These are phyloP conservation scores for Pulicaria dysenterica DNA, from an alignment of 129 eudicot genomes.

Conservation along the genomic window DNA sequence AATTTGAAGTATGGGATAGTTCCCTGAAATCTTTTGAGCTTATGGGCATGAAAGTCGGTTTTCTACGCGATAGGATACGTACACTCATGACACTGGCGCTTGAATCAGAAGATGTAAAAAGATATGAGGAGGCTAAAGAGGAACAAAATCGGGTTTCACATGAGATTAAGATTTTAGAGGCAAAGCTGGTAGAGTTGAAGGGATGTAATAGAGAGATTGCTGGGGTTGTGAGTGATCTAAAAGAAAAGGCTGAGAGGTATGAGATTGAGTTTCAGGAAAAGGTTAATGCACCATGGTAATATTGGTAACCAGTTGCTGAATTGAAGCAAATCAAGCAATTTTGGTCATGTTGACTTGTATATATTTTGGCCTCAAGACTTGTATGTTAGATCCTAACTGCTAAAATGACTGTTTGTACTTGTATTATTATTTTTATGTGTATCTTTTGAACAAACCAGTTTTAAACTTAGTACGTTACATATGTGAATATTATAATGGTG, in stretches of 20 bases:
- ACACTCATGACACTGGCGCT: slow-evolving; percentile 38
- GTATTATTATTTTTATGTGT: too few relatives aligned
- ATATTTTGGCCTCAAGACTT: background rate
- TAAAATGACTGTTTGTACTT: background rate
- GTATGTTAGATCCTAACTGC: background rate
- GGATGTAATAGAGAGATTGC: slow-evolving; percentile 42
- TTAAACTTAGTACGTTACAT: too few relatives aligned
- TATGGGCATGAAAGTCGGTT: slow-evolving; percentile 75
- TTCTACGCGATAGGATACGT: slow-evolving; percentile 52
- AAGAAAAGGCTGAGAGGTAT: slow-evolving; percentile 42
- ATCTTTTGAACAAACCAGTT: too few relatives aligned
- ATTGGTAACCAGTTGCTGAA: background rate
- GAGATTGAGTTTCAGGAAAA: slow-evolving; percentile 56
- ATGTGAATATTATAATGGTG: too few relatives aligned
- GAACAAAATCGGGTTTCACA: slow-evolving; percentile 28
- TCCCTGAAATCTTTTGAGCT: slow-evolving; percentile 63
- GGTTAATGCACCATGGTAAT: slow-evolving; percentile 68
- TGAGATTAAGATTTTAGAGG: slow-evolving; percentile 48
- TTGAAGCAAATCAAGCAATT: background rate
- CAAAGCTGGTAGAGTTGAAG: slow-evolving; percentile 51
- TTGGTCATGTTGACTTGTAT: slow-evolving; percentile 12
- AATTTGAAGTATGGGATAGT: slow-evolving; percentile 66
- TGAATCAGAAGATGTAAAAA: slow-evolving; percentile 48
- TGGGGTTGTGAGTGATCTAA: slow-evolving; percentile 40
- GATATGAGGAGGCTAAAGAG: slow-evolving; percentile 47